These are phyloP conservation scores for Russula dissimulans DNA, from an alignment of 768 basidiomycete species.

Conservation along the genomic window DNA sequence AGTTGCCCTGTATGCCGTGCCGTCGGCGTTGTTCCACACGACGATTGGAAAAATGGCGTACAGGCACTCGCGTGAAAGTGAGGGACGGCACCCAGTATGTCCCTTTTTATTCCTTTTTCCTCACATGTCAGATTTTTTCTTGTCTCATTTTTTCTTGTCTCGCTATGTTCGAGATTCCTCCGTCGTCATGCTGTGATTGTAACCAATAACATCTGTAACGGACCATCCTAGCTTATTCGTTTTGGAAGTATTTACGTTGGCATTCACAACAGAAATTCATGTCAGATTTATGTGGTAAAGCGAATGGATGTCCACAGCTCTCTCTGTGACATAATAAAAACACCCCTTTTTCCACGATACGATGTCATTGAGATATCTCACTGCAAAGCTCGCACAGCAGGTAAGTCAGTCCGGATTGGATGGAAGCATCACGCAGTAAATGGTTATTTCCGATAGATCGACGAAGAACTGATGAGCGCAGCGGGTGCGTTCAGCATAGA, in stretches of 20 bases:
- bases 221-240: not conserved
- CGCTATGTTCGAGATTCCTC: not conserved
- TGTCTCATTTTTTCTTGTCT: not conserved
- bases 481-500: constrained; percentile 92
- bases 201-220: not conserved
- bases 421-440: not conserved
- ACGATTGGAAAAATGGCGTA: constrained; percentile 52
- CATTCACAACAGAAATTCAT: not conserved
- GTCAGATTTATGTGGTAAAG: too few species aligned
- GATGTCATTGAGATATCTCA: constrained; percentile 19
- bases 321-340: too few species aligned
- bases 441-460: constrained; percentile 49
- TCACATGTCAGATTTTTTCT: not conserved
- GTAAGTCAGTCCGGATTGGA: constrained; percentile 22
- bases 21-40: constrained; percentile 47
- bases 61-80: constrained; percentile 20
- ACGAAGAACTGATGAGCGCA: constrained; percentile 85
- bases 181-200: not conserved
- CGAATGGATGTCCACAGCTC: too few species aligned
- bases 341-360: constrained; percentile 29
- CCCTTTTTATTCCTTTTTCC: not conserved
- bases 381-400: constrained; percentile 55
- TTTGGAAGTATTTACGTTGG: not conserved
- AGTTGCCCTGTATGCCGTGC: constrained; percentile 65
- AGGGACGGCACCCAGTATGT: too few species aligned